phyloP scores from a whole-genome alignment of 495 filamentous ascomycete species.

The Halenospora varia region DNA sequence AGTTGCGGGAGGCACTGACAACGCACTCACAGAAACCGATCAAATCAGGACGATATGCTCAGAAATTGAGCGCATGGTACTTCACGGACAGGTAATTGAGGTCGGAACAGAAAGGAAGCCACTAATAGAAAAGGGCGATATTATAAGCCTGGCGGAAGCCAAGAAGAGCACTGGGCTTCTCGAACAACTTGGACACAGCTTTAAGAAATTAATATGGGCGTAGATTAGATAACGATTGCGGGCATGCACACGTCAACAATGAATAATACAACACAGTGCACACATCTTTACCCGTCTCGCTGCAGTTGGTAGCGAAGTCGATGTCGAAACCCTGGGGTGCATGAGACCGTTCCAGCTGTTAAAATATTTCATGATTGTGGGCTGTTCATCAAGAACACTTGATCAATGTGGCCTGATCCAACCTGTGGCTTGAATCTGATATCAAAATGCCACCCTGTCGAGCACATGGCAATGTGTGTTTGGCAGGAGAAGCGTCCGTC shows the following conservation, averaged over 20 bases:
- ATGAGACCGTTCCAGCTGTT: background rate
- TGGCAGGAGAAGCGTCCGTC: too few species aligned
- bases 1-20: slow-evolving; percentile 29
- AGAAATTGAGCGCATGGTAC: slow-evolving; percentile 33
- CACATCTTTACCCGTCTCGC: too few species aligned
- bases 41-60: slow-evolving; percentile 67
- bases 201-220: slow-evolving; percentile 5
- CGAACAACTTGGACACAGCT: slow-evolving; percentile 71
- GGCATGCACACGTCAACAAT: background rate
- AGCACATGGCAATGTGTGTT: too few species aligned
- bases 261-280: too few species aligned
- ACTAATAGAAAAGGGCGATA: slow-evolving; percentile 65
- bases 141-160: slow-evolving; percentile 79
- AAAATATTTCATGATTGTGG: too few species aligned
- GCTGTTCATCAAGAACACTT: too few species aligned
- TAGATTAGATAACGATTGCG: background rate
- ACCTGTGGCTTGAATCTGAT: too few species aligned
- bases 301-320: too few species aligned
- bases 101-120: slow-evolving; percentile 29
- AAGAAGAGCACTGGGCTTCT: slow-evolving; percentile 82
- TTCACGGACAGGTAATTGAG: slow-evolving; percentile 22
- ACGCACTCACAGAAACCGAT: slow-evolving; percentile 58
- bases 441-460: too few species aligned
- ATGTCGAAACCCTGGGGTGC: background rate
- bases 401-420: too few species aligned